Conservation (phyloP, 2,329 filamentous ascomycete genomes). For the Fusarium siculi region DNA sequence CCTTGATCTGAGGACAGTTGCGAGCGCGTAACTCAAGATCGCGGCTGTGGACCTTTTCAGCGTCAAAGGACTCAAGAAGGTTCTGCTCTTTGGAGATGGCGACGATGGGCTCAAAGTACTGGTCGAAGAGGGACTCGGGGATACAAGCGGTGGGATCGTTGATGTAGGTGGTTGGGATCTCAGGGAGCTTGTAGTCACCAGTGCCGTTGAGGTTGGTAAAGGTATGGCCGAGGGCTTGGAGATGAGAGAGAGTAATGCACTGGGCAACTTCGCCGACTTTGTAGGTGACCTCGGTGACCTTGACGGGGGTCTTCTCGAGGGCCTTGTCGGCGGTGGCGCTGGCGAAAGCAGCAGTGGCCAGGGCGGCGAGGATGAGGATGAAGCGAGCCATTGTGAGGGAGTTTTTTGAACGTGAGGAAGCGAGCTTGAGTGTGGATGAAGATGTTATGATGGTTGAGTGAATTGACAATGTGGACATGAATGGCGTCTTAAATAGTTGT, state of each 20-base stretch:
- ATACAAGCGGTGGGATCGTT: slow-evolving; percentile 19
- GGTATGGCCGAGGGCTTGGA: slow-evolving; percentile 26
- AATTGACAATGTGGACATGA: background rate
- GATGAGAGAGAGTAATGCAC: slow-evolving; percentile 19
- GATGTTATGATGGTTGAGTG: background rate
- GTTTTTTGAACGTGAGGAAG: background rate
- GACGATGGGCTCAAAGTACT: slow-evolving; percentile 29
- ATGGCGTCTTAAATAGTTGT: background rate
- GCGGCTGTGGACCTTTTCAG: background rate
- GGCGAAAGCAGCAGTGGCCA: slow-evolving; percentile 5
- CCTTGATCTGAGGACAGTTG: slow-evolving; percentile 15
- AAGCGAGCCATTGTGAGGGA: slow-evolving; percentile 1
- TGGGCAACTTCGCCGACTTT: background rate
- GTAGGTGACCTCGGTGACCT: slow-evolving; percentile 1
- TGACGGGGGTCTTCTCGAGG: background rate
- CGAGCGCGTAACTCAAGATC: slow-evolving; percentile 10
- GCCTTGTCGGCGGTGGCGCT: background rate
- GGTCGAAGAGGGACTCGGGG: slow-evolving; percentile 22
- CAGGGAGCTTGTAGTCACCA: background rate
- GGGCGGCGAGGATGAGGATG: slow-evolving; percentile 1
- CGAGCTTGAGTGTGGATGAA: background rate
- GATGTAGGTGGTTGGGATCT: slow-evolving; percentile 8
- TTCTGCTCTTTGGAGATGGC: slow-evolving; percentile 23
- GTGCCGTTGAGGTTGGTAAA: slow-evolving; percentile 4
- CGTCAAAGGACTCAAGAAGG: slow-evolving; percentile 8